Evolutionary conservation across 2,329 filamentous ascomycete species (phyloP), one percentile per base, ranked within the genome.

Genomic region (Alternaria gaisen): DNA sequence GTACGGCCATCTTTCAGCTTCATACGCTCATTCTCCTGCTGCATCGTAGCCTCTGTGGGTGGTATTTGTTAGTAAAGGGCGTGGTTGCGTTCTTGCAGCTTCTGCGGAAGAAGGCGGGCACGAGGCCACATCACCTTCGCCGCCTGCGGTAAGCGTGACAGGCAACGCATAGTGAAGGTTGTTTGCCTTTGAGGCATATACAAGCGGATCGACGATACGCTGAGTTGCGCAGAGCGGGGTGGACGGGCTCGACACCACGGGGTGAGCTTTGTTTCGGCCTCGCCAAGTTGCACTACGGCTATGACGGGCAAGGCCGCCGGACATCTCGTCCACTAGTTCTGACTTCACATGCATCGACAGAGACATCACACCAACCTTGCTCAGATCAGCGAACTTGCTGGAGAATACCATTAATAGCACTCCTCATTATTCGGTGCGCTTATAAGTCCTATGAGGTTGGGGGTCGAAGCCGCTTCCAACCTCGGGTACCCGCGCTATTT

Each of bases 1-100:
- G 63, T 76, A 36, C 82, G 80, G 41, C 77, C 79, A 60, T 81
- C 75, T 38, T 70, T 54, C 30, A 77, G 71, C 40, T 58, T 69
- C 22, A 76, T 51, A 32, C 61, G 62, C 50, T 72, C 71, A 48
- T 69, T 71, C 46, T 74, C 72, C 24, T 60, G 58, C 47, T 60
- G 54, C 58, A 60, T 60, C 20, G 46, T 60, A 42, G 26, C 12
- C 14, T 26, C 47, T 40, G 40, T 22, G 26, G 11, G 28, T 41
- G 16, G 20, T 32, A 20, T n/a, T 52, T 28, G n/a, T 38, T 50
- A 32, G 22, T 11, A n/a, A 22, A 44, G 14, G 30, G 32, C 24
- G 54, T 53, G 16, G 14, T 18, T 44, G 22, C 36, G 5, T n/a
- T 26, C 11, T 20, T 41, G 32, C 55, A 36, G 2, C 24, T 12